Base-by-base conservation (phyloP, 1,139 yeast species). In the Blastobotrys serpentis region DNA sequence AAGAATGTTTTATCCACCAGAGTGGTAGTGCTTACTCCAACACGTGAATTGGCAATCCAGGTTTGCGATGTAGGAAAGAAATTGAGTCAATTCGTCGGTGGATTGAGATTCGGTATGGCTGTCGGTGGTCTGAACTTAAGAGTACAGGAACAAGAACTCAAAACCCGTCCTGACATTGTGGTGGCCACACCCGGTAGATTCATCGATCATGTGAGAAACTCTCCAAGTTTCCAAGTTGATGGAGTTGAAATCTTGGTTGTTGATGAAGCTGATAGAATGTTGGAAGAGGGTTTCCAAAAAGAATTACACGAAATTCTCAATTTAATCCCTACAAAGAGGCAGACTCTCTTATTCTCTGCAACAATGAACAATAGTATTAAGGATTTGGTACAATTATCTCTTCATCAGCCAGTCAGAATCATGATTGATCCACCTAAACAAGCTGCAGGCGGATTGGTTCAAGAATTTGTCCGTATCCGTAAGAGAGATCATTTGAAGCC, bases 181-280 rank as follows among this genome's bases (percentile, higher is more conserved):
- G 82, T 92, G 65, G 98, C 98, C 21, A 92, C 99, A 0, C 96
- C 96, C 1, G 96, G 96, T 75, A 80, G 99, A 73, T 84, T 94
- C 58, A 92, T 94, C 63, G 99, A 92, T 69, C 98, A 92, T 70
- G 82, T 94, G 50, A 78, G 98, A 63, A 92, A 92, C 71, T 89
- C 98, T 3, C 92, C 97, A 7, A 84, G 95, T 47, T 92, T 92
- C 69, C 81, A 83, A 44, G 95, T 90, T 44, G 98, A 92, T 59
- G 77, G 83, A 19, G 90, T 92, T 47, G 98, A 92, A 69, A 86
- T 94, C 51, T 74, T 92, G 62, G 95, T 94, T 26, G 79, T 92
- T 59, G 98, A 94, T 73, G 98, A 89, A 73, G 99, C 98, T 50
- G 99, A 94, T 75, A 82, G 99, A 73, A 92, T 92, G 98, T 77